Evolutionary conservation across 768 basidiomycete genomes (phyloP).

Genomic region (Amanita muscaria): DNA sequence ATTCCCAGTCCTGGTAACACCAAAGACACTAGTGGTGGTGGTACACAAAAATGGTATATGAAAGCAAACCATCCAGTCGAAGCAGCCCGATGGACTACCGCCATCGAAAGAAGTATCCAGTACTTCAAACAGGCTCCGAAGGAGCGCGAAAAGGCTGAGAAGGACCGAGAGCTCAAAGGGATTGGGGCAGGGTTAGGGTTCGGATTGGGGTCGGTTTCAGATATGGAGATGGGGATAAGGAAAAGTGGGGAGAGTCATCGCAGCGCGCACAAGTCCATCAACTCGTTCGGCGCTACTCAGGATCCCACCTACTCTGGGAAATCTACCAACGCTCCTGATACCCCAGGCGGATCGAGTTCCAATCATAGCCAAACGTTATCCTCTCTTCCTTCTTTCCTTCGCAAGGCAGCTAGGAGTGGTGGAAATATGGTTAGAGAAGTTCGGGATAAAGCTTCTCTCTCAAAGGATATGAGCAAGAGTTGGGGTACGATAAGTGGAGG

Average conservation of each 20-base stretch:
- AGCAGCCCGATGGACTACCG: slow-evolving; percentile 79
- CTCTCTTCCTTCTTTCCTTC: not conserved
- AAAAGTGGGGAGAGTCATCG: slow-evolving; percentile 43
- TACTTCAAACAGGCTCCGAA: slow-evolving; percentile 34
- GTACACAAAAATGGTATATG: slow-evolving; percentile 70
- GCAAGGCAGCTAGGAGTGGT: not conserved
- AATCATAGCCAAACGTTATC: not conserved
- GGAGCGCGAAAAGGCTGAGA: not conserved
- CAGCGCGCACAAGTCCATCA: slow-evolving; percentile 16
- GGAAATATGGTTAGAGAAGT: slow-evolving; percentile 1
- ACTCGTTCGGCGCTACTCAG: too few species aligned
- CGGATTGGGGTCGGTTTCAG: not conserved
- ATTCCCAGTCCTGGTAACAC: not conserved
- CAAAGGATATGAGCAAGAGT: not conserved
- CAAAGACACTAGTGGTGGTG: slow-evolving; percentile 8
- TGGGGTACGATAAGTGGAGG: not conserved
- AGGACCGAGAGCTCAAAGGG: not conserved
- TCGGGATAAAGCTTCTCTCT: not conserved
- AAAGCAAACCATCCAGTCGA: slow-evolving; percentile 85
- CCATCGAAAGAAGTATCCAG: slow-evolving; percentile 65
- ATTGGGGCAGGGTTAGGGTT: too few species aligned
- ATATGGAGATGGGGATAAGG: slow-evolving; percentile 19
- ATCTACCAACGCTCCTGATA: too few species aligned
- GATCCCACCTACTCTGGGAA: too few species aligned
- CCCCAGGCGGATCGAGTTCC: too few species aligned